Base-by-base conservation (phyloP, 208 protist genomes). In the Acanthamoeba castellanii region DNA sequence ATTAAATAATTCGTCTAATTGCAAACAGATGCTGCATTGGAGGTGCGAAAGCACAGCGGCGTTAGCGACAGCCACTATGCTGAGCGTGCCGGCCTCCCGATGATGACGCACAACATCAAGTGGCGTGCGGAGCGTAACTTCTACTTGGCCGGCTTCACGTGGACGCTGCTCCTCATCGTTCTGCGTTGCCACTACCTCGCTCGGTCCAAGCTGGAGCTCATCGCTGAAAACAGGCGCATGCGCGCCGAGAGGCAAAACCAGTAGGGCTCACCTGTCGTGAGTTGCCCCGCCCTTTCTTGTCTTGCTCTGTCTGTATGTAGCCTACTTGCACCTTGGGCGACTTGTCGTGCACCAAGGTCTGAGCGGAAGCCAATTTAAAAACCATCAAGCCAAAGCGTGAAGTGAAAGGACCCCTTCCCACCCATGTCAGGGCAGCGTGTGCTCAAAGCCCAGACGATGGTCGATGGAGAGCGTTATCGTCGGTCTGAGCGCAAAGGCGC, bases 121-220 rank as follows among this genome's bases (percentile, higher is more conserved):
- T 78, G 70, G 70, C 70, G 70, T 20, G 70, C 70, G 30, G 70
- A 78, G 70, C 25, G 70, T 6, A 78, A 78, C 70, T 78, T 78
- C 70, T 78, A 78, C 8, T 8, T 78, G 30, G 7, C 70, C 14
- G 70, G 32, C 32, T 78, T 78, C 70, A 25, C 32, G 27, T 78
- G 70, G 70, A 47, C 70, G 30, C 70, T 78, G 8, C 70, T 78
- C 30, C 70, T 78, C 30, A 78, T 78, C 30, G 70, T 78, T 45
- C 30, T 78, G 70, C 70, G 70, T n/a, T 78, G 70, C 70, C 70
- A 78, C 30, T 78, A 78, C 70, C 70, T 78, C 30, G 70, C 70
- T 45, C 70, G 70, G 7, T 78, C 70, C 70, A 78, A 78, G 70
- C 70, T 78, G 7, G 70, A 78, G 37, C 70, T 78, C 20, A 78